phyloP scores from a whole-genome alignment of 208 protist genomes.

The Trypanosomatidae sp. region DNA sequence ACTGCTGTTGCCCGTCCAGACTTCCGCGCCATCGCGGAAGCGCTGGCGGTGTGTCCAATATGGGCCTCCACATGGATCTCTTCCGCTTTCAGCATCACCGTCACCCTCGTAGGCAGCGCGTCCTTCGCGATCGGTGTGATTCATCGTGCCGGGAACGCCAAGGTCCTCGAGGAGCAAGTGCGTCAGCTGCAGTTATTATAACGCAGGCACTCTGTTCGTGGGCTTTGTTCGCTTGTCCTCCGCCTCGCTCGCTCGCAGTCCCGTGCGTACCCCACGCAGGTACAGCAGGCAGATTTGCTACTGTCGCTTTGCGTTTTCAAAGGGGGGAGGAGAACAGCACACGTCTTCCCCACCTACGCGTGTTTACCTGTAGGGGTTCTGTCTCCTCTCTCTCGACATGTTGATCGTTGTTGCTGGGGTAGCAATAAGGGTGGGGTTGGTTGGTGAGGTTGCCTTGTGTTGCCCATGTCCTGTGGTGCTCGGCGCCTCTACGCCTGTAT shows the following conservation, averaged over 20 bases:
- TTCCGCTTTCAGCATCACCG: slow-evolving; percentile 26
- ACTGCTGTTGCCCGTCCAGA: slow-evolving; percentile 11
- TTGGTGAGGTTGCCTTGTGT: background rate
- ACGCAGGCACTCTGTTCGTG: background rate
- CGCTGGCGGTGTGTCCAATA: slow-evolving; percentile 29
- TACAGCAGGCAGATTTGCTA: background rate
- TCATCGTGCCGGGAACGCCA: slow-evolving; percentile 70
- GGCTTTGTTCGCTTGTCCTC: background rate
- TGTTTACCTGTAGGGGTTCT: background rate
- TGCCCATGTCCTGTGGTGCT: background rate
- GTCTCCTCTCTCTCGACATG: background rate
- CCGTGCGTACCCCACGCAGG: background rate
- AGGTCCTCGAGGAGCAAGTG: slow-evolving; percentile 66
- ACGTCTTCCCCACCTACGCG: background rate
- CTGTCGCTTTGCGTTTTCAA: background rate
- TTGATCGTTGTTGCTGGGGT: background rate
- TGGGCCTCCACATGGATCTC: slow-evolving; percentile 33
- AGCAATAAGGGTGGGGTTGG: background rate
- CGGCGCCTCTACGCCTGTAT: background rate
- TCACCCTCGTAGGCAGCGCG: slow-evolving; percentile 32
- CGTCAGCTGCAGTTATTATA: slow-evolving; percentile 21
- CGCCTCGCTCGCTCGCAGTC: background rate
- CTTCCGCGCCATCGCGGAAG: slow-evolving; percentile 32
- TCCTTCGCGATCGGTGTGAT: slow-evolving; percentile 64
- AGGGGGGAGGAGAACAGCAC: background rate